phyloP scores from a whole-genome alignment of 441 rosid species.

The Lepidium campestre region DNA sequence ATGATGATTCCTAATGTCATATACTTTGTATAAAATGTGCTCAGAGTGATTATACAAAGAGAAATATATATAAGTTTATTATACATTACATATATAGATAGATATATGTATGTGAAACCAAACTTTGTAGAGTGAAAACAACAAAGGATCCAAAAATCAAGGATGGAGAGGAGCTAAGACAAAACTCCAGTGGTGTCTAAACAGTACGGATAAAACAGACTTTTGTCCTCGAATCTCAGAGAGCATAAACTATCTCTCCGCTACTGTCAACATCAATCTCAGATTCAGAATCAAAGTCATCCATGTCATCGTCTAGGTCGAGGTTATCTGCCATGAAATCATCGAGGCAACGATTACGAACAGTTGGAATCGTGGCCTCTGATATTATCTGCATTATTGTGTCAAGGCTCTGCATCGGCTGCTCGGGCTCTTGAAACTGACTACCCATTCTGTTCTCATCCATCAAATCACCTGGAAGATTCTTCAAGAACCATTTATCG shows the following conservation, averaged over 20 bases:
- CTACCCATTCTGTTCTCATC: constrained; percentile 41
- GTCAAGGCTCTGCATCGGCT: constrained; percentile 63
- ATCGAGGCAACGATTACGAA: constrained; percentile 33
- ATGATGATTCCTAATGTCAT: no score
- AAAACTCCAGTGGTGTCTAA: constrained; percentile 17
- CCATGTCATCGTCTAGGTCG: constrained; percentile 54
- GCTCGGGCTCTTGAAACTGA: constrained; percentile 57
- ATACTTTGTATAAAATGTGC: no score
- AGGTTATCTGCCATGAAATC: constrained; percentile 35
- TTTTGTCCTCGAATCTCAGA: constrained; percentile 17
- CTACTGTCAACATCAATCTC: constrained; percentile 73
- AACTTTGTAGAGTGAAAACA: neutral
- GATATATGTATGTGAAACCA: constrained; percentile 12
- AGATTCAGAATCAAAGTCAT: constrained; percentile 52
- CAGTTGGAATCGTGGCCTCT: constrained; percentile 58
- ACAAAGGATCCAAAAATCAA: constrained; percentile 11
- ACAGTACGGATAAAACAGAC: constrained; percentile 12
- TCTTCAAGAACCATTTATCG: constrained; percentile 59
- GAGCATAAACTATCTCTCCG: constrained; percentile 59
- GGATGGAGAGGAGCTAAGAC: constrained; percentile 7
- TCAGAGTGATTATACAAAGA: no score
- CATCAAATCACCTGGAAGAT: constrained; percentile 57
- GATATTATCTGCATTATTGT: constrained; percentile 62
- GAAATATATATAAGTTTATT: no score
- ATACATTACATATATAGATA: no score